A percentile compares a stretch with the other conserved stretches of the same genome.
Evolutionary conservation across 78 protist genomes (phyloP).

Genomic region (Polysphondylium violaceum): DNA sequence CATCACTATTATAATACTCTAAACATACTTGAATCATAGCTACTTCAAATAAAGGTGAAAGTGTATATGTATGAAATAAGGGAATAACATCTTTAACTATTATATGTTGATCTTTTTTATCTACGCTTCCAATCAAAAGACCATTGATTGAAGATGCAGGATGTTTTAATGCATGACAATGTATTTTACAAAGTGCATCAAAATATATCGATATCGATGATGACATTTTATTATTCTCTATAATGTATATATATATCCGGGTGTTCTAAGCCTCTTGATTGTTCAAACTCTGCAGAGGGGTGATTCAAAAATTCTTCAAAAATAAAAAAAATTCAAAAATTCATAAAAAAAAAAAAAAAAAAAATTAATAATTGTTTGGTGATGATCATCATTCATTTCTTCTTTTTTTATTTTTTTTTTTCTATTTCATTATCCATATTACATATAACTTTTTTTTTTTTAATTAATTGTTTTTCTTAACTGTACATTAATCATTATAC

Average conservation of each 20-base stretch:
- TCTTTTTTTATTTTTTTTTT: too few relatives aligned
- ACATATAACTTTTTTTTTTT: not conserved
- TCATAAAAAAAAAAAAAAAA: too few relatives aligned
- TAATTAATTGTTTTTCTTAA: not conserved
- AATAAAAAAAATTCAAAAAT: too few relatives aligned
- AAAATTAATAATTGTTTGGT: too few relatives aligned
- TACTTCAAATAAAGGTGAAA: constrained; percentile 76
- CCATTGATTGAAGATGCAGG: constrained; percentile 42
- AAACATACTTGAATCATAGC: constrained; percentile 68
- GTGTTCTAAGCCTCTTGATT: too few relatives aligned
- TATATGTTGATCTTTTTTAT: constrained; percentile 3
- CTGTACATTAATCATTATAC: not conserved
- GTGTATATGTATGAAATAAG: constrained; percentile 34
- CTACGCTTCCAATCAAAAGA: constrained; percentile 21
- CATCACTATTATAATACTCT: too few relatives aligned
- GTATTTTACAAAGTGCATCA: constrained; percentile 25
- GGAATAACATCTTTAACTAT: constrained; percentile 45
- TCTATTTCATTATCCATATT: not conserved
- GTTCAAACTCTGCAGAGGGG: too few relatives aligned
- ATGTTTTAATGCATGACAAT: constrained; percentile 69
- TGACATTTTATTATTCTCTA: not conserved
- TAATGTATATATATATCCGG: too few relatives aligned
- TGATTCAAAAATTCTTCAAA: not conserved
- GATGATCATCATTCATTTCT: too few relatives aligned
- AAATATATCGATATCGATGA: constrained; percentile 2